phyloP scores from a whole-genome alignment of 352 stramenopile genomes.

The Detonula confervacea region DNA sequence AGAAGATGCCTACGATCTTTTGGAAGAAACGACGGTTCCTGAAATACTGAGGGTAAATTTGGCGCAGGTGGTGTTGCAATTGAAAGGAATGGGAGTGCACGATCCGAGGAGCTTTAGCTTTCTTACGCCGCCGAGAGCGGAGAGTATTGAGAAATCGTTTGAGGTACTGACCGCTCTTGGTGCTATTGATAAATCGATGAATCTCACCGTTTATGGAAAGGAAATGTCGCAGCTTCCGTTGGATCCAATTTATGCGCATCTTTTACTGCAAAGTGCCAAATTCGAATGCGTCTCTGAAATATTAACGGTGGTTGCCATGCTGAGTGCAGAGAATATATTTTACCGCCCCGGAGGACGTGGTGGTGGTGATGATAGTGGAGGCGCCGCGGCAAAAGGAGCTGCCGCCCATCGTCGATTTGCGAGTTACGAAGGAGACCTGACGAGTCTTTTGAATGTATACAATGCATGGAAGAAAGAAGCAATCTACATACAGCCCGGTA shows the following conservation, averaged over 20 bases:
- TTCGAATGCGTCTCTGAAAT: conserved; percentile 76
- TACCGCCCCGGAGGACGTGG: conserved; percentile 59
- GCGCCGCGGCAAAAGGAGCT: conserved; percentile 51
- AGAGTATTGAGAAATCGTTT: conserved; percentile 69
- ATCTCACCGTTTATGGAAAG: conserved; percentile 77
- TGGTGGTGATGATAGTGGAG: conserved; percentile 35
- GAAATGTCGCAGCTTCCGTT: conserved; percentile 77
- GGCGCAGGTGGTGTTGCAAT: conserved; percentile 68
- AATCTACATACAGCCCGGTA: conserved; percentile 48
- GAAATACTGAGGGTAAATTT: conserved; percentile 82
- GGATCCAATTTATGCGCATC: conserved; percentile 77
- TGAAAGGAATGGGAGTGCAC: conserved; percentile 80
- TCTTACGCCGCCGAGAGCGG: conserved; percentile 61
- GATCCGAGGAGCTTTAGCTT: conserved; percentile 81
- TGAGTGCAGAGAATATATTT: conserved; percentile 81
- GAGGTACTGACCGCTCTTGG: conserved; percentile 65
- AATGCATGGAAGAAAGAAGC: conserved; percentile 74
- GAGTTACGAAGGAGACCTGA: conserved; percentile 78
- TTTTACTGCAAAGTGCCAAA: conserved; percentile 72
- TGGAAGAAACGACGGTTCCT: conserved; percentile 61
- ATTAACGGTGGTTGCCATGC: conserved; percentile 77
- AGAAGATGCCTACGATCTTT: conserved; percentile 64
- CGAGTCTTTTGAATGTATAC: conserved; percentile 79
- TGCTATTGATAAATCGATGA: conserved; percentile 63
- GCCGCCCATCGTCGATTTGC: conserved; percentile 72